These are phyloP conservation scores for Thuidium tamariscinum DNA, from an alignment of 225 moss, liverwort and hornwort species.

Conservation along the genomic window DNA sequence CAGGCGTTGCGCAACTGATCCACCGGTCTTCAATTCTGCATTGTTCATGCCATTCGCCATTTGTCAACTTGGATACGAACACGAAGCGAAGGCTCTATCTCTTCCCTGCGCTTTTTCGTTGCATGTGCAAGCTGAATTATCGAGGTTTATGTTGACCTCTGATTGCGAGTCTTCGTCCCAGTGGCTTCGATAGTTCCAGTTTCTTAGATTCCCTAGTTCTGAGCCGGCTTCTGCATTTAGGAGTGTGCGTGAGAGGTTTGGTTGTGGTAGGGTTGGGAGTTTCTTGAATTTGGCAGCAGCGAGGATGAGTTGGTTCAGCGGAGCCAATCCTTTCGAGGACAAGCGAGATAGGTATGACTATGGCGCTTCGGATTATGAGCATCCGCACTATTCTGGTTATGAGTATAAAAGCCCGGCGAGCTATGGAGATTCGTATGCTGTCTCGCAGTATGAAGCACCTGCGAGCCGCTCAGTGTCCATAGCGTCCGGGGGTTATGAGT, in stretches of 20 bases:
- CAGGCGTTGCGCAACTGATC: neutral
- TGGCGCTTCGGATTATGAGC: neutral
- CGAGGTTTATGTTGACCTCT: neutral
- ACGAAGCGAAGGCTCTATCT: neutral
- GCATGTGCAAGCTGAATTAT: neutral
- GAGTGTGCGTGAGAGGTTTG: neutral
- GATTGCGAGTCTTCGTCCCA: neutral
- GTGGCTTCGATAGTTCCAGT: neutral
- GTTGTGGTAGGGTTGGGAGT: neutral
- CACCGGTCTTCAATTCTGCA: neutral
- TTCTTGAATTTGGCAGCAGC: neutral
- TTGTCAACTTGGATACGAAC: neutral
- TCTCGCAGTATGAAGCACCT: neutral
- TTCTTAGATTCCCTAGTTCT: neutral
- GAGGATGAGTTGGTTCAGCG: slow-evolving; percentile 31
- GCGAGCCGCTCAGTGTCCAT: neutral
- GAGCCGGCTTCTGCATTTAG: neutral
- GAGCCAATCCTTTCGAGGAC: slow-evolving; percentile 19
- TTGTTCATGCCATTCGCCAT: neutral
- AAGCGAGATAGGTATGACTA: slow-evolving; percentile 3
- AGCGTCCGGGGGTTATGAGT: neutral
- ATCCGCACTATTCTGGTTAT: neutral
- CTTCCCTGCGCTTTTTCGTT: neutral
- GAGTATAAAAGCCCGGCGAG: neutral
- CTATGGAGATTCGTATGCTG: neutral